phyloP scores from a whole-genome alignment of 1,284 basidiomycete genomes.

The Tilletia indica region DNA sequence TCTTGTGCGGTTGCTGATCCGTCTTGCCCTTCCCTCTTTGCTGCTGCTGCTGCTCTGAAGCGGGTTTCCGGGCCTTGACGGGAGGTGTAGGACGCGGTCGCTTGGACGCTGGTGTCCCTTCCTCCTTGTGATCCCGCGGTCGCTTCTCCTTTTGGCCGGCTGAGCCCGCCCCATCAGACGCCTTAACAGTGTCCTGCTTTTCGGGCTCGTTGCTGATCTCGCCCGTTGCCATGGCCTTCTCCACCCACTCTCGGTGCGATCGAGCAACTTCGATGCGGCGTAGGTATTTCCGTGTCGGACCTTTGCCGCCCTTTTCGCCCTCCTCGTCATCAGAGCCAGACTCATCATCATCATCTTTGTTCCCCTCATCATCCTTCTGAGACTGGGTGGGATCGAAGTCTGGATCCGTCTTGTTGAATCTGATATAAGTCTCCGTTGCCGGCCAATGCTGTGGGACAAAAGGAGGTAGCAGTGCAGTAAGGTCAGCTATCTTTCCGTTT shows the following conservation, averaged over 20 bases:
- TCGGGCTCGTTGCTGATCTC: conserved; percentile 36
- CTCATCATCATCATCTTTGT: not conserved
- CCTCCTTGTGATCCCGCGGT: not conserved
- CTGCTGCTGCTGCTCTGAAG: conserved; percentile 24
- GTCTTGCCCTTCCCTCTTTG: conserved; percentile 40
- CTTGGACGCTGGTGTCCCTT: not conserved
- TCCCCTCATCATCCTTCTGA: not conserved
- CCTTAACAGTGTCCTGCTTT: conserved; percentile 25
- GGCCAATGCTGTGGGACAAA: conserved; percentile 10
- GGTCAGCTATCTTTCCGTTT: too few relatives aligned
- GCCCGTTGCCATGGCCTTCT: conserved; percentile 27
- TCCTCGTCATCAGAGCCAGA: not conserved
- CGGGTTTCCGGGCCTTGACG: not conserved
- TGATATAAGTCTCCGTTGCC: not conserved
- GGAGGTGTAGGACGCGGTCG: not conserved
- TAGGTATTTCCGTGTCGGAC: not conserved
- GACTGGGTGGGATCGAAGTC: not conserved
- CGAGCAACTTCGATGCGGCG: not conserved
- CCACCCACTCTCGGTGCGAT: conserved; percentile 21
- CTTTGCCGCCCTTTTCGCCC: not conserved
- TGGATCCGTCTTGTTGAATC: not conserved
- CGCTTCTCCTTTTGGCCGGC: not conserved
- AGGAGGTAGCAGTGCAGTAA: not conserved
- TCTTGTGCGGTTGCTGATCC: conserved; percentile 41
- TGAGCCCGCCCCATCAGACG: not conserved